Evolutionary conservation across 805 yeast genomes (phyloP), one percentile per base, ranked within the genome.

Genomic region (Ogataea degrootiae): DNA sequence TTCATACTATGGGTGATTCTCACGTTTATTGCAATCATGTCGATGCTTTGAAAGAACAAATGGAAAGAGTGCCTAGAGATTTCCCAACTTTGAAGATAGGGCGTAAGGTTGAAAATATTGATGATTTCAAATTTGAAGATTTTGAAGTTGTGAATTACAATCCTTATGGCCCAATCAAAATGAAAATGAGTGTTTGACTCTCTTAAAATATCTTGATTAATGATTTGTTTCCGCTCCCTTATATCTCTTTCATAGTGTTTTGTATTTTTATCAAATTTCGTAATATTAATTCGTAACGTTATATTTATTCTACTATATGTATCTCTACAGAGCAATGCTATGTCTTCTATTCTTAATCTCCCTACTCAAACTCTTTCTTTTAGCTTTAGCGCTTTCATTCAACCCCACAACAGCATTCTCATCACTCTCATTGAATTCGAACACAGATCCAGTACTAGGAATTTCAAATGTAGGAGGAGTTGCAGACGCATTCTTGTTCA

Each of bases 1-100:
- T 92, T 47, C 98, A 94, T 63, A 90, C 96, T 5, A 69, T 94
- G 81, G 99, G 99, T 22, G 99, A 94, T 66, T 87, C 97, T 1
- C 99, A 94, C 63, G 96, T 94, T 8, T 94, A 94, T 65, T 76
- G 80, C 52, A 96, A 94, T 65, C 99, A 94, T 64, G 80, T 92
- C 14, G 97, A 90, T 47, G 97, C 98, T 1, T 74, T 94, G 52
- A 78, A 85, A 56, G 85, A 81, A 57, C 99, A 94, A 67, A 66
- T 87, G 9, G 63, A 71, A 39, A 81, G 99, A 67, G 66, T 66
- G 17, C 98, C 99, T 14, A 76, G 82, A 51, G 63, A 67, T 17
- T 94, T 94, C 69, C 99, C 99, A 5, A 87, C 76, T 55, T 73
- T 94, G 60, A 70, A 62, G 44, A 85, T 94, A 53, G 79, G 77